phyloP scores from a whole-genome alignment of 2,329 filamentous ascomycete genomes.

The Colletotrichum gloeosporioides region DNA sequence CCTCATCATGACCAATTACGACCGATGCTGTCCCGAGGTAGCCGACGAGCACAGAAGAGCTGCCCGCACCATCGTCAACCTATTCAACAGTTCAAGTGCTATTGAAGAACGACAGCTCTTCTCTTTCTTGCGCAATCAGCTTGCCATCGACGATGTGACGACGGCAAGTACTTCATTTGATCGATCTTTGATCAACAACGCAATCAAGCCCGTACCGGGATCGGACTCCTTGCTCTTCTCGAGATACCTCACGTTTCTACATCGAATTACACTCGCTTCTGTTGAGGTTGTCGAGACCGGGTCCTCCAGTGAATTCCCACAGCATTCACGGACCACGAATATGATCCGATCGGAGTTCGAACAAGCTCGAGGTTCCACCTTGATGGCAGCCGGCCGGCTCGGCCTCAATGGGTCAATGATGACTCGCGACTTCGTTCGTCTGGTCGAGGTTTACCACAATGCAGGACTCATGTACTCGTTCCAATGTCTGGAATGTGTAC shows the following conservation, averaged over 20 bases:
- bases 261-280: constrained; percentile 25
- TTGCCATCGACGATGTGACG: constrained; percentile 31
- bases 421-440: constrained; percentile 29
- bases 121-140: constrained; percentile 32
- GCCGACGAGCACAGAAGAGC: constrained; percentile 33
- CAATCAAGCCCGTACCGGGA: not conserved
- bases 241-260: constrained; percentile 27
- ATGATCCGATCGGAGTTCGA: constrained; percentile 27
- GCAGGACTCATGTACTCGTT: constrained; percentile 31
- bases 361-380: constrained; percentile 29
- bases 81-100: constrained; percentile 23
- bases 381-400: constrained; percentile 30
- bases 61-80: constrained; percentile 32
- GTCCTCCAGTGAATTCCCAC: not conserved
- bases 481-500: constrained; percentile 28
- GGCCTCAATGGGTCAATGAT: constrained; percentile 21
- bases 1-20: constrained; percentile 31
- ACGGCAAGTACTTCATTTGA: constrained; percentile 33
- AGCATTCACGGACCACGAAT: not conserved
- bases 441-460: constrained; percentile 34
- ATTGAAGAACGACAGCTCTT: constrained; percentile 26
- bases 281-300: not conserved
- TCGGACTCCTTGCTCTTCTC: constrained; percentile 25
- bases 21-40: constrained; percentile 28
- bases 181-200: constrained; percentile 22